Evolutionary conservation across 1,284 basidiomycete genomes (phyloP), one percentile per base, ranked within the genome.

Genomic region (Moniliophthora roreri): DNA sequence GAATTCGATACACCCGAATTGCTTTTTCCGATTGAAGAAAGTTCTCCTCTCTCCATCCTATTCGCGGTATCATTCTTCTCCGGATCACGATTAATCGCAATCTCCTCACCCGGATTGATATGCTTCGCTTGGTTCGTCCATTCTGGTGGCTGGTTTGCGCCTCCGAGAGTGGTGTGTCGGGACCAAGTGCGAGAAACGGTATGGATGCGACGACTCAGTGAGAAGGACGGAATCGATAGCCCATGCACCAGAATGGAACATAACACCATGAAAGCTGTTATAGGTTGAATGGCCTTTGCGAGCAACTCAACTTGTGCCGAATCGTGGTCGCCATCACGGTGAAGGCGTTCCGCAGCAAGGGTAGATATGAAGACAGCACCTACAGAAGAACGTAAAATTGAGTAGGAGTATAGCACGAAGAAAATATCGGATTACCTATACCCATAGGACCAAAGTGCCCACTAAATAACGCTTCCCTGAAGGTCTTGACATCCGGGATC

Each of bases 151-250:
- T 32, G 36, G 11, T 20, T 41, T 3, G 26, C 8, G 9, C 36
- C 36, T 11, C 42, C 23, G 9, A 50, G 10, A n/a, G 36, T 50
- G 21, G 38, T 39, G 39, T 50, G 36, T 18, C 48, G 35, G 6
- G 51, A 53, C 51, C 51, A 53, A 15, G 51, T 53, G 6, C 51
- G 32, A 21, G 51, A 48, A 4, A 53, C 51, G 16, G 41, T 53
- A 26, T 50, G 48, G 11, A 50, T 39, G 21, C 48, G 36, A 15
- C 48, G n/a, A 28, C 48, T 39, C 37, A 50, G 48, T 7, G 48
- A 50, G 37, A 50, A 50, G 8, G 36, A 37, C 20, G 48, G 48
- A 37, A 50, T 50, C 10, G 48, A 50, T n/a, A 50, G 37, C 5
- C 48, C 48, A n/a, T 50, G 48, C 2, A 50, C 28, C 18, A 39